Evolutionary conservation across 2,329 filamentous ascomycete genomes (phyloP), one percentile per base, ranked within the genome.

Genomic region (Ascomycota sp.): DNA sequence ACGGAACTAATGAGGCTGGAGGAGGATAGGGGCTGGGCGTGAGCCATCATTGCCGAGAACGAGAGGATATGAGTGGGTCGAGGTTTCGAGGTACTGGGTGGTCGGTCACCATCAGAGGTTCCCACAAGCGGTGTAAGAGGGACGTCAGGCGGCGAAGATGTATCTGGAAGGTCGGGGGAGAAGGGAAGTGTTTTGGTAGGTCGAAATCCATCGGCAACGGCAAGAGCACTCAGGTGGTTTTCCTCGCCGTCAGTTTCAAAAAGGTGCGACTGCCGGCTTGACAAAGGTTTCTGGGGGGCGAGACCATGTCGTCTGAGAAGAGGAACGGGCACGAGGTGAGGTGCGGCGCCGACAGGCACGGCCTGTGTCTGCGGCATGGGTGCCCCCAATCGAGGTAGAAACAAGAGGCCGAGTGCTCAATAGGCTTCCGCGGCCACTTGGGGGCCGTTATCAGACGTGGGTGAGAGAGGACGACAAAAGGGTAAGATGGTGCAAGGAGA

Each of bases 21-120:
- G 30, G 33, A 21, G 20, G 29, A 23, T 21, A n/a, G 32, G 33
- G 12, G 33, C 23, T 8, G 37, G 27, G 19, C 50, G 52, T 5
- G 44, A 50, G 11, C 62, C 63, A 39, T 70, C 65, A 35, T 69
- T 57, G 28, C 59, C 55, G 23, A 69, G 50, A 7, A 62, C 51
- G 11, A 69, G 52, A 11, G 61, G 60, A 35, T 68, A 19, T 58
- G 50, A 6, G 47, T 51, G 9, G 50, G 52, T 5, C 54, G 56
- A n/a, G 61, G 54, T 36, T 74, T 74, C 10, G 61, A 53, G 28
- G 62, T 62, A 44, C 68, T 73, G 4, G 65, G 67, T 23, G 63
- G 57, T 33, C 63, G 55, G 33, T 47, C 46, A 20, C 44, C 37
- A 30, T 39, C 38, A 9, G 37, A 19, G 11, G 30, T 22, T 9